A percentile compares a stretch with the other conserved stretches of the same genome.
Conservation (phyloP, 176 grass and related monocot genomes). For the Rhynchospora breviuscula region DNA sequence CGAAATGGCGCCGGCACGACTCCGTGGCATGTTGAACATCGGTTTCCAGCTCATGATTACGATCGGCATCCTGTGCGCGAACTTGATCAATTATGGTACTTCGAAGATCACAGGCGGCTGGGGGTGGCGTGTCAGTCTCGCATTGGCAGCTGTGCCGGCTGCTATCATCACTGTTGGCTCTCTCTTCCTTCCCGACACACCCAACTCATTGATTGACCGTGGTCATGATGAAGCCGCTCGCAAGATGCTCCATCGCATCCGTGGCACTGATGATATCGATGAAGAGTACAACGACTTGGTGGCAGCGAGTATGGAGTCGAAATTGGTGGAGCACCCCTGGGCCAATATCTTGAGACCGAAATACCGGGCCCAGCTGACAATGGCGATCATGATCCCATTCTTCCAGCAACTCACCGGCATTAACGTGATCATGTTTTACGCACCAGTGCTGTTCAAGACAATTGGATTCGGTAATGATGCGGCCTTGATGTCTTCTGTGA, state of each 20-base stretch:
- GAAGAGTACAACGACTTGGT: constrained; percentile 82
- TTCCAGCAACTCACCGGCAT: constrained; percentile 49
- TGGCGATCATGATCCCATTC: constrained; percentile 63
- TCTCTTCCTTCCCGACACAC: constrained; percentile 88
- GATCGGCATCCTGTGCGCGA: constrained; percentile 71
- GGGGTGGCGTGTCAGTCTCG: constrained; percentile 85
- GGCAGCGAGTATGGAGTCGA: constrained; percentile 67
- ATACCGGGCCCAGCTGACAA: constrained; percentile 59
- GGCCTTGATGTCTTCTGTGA: constrained; percentile 70
- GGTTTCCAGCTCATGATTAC: constrained; percentile 96
- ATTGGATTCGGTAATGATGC: constrained; percentile 73
- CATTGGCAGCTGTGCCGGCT: constrained; percentile 73
- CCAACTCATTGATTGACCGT: constrained; percentile 84
- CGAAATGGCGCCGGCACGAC: constrained; percentile 84
- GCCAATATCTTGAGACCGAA: constrained; percentile 52
- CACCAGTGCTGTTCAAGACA: constrained; percentile 79
- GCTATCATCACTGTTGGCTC: constrained; percentile 76
- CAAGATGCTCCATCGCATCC: constrained; percentile 74
- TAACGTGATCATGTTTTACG: constrained; percentile 50
- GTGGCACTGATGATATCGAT: constrained; percentile 68
- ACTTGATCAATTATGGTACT: constrained; percentile 86
- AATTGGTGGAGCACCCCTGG: constrained; percentile 59
- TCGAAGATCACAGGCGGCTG: constrained; percentile 69
- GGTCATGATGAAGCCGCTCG: constrained; percentile 49
- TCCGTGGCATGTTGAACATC: constrained; percentile 96